These are phyloP conservation scores for Penicillium sp. DNA, from an alignment of 2,329 filamentous ascomycete species.

Conservation along the genomic window DNA sequence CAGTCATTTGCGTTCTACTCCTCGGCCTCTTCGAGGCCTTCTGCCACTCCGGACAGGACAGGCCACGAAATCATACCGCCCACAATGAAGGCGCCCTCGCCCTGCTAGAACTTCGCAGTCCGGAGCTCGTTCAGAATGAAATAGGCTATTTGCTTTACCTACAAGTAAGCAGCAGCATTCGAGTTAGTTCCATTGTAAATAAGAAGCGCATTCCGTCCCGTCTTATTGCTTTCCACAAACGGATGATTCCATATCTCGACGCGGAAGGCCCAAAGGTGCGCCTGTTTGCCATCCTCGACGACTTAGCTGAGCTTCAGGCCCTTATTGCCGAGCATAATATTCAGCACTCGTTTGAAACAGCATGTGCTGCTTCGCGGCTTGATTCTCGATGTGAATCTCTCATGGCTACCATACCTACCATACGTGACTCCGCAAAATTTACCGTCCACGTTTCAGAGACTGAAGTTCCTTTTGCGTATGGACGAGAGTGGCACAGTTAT, in stretches of 20 bases:
- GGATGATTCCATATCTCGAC: neutral
- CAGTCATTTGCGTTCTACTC: neutral
- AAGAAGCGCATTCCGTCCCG: neutral
- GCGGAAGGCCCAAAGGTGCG: neutral
- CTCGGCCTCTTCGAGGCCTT: neutral
- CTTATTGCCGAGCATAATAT: neutral
- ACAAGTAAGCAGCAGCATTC: neutral
- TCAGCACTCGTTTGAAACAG: neutral
- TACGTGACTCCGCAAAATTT: neutral
- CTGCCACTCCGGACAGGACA: neutral
- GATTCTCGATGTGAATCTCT: neutral
- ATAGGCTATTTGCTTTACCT: neutral
- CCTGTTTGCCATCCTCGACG: neutral
- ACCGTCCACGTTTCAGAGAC: neutral
- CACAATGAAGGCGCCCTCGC: neutral
- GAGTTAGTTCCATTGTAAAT: neutral
- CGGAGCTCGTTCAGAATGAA: neutral
- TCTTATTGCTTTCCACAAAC: neutral
- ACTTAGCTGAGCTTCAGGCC: neutral
- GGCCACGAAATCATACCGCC: neutral
- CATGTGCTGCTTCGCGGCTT: neutral
- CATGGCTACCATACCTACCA: neutral
- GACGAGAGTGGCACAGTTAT: neutral
- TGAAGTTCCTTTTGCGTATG: neutral
- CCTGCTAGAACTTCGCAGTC: neutral